Evolutionary conservation across 164 flowering plant genomes (phyloP).

Genomic region (Umbellularia californica): DNA sequence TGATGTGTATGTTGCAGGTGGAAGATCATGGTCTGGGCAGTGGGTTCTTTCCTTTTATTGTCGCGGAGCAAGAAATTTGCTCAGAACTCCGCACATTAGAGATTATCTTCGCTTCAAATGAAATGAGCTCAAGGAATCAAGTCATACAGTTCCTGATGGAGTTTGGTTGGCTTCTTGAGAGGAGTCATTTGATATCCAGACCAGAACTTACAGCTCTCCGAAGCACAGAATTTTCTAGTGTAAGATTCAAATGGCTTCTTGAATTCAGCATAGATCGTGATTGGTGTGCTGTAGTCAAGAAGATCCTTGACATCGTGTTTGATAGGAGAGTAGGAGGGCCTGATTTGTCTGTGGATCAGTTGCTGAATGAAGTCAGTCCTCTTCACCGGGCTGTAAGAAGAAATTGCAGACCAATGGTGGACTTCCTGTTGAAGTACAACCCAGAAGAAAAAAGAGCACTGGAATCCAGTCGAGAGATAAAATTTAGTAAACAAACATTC

Average conservation of each 20-base stretch:
- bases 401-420: constrained; percentile 62
- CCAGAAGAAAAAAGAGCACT: constrained; percentile 23
- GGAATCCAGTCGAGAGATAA: not conserved
- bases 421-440: constrained; percentile 45
- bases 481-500: constrained; percentile 21
- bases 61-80: constrained; percentile 67
- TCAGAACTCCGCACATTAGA: constrained; percentile 65
- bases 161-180: constrained; percentile 83
- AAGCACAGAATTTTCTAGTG: constrained; percentile 36
- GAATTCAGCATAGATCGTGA: constrained; percentile 66
- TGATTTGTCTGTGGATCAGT: constrained; percentile 31
- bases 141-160: constrained; percentile 66
- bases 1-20: constrained; percentile 33
- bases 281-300: constrained; percentile 79
- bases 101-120: constrained; percentile 21
- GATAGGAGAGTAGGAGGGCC: constrained; percentile 39
- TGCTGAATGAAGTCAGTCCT: constrained; percentile 47
- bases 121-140: constrained; percentile 26
- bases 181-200: constrained; percentile 34
- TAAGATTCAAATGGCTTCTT: constrained; percentile 55
- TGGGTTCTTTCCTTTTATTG: constrained; percentile 74
- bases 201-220: constrained; percentile 24
- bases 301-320: constrained; percentile 48
- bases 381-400: constrained; percentile 64
- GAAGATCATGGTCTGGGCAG: constrained; percentile 63